phyloP scores from a whole-genome alignment of 2,329 filamentous ascomycete genomes.

The Aspergillus latus region DNA sequence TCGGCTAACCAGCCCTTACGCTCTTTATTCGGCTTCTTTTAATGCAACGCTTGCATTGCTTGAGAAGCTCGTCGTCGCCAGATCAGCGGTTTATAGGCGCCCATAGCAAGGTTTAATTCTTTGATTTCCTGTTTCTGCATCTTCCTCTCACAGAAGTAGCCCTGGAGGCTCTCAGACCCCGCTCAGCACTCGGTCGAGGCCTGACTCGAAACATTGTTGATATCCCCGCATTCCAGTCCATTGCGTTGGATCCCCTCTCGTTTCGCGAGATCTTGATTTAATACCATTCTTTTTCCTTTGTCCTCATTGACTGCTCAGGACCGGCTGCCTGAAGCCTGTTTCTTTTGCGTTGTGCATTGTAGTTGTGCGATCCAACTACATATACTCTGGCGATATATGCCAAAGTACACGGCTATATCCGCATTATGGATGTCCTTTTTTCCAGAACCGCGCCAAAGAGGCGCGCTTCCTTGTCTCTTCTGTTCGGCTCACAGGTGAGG shows the following conservation, averaged over 20 bases:
- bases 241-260: slow-evolving; percentile 10
- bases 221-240: slow-evolving; percentile 23
- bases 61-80: neutral
- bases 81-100: neutral
- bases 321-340: slow-evolving; percentile 13
- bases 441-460: slow-evolving; percentile 15
- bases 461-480: slow-evolving; percentile 18
- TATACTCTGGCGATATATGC: neutral
- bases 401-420: neutral
- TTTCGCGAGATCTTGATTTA: neutral
- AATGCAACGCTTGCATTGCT: slow-evolving; percentile 5
- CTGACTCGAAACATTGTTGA: slow-evolving; percentile 4
- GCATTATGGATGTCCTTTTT: slow-evolving; percentile 19
- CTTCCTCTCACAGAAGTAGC: neutral
- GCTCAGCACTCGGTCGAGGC: neutral
- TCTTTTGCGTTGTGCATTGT: slow-evolving; percentile 2
- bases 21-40: slow-evolving; percentile 2
- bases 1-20: neutral
- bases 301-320: slow-evolving; percentile 8
- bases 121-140: neutral
- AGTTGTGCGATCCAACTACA: neutral
- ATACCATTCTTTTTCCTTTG: slow-evolving; percentile 8
- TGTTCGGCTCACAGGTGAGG: slow-evolving; percentile 21
- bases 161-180: slow-evolving; percentile 1
- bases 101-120: slow-evolving; percentile 3